Evolutionary conservation across 2,329 filamentous ascomycete species (phyloP).

Genomic region (Elsinoe perseae): DNA sequence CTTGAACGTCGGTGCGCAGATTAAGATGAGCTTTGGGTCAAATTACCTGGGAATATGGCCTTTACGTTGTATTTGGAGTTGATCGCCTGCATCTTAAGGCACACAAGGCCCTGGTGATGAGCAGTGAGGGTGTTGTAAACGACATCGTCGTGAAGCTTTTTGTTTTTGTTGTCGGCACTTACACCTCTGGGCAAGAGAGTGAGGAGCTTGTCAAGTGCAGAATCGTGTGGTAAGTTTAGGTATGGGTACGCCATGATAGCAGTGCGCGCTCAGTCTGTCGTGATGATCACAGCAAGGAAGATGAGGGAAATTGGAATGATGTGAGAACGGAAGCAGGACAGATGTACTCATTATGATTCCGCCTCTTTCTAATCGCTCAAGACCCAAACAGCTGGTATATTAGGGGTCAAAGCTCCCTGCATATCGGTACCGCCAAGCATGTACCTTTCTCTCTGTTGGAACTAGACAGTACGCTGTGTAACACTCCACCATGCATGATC

Average conservation of each 20-base stretch:
- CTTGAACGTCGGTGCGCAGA: no score
- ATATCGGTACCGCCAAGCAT: no score
- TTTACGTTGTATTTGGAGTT: no score
- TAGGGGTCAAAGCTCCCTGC: not conserved
- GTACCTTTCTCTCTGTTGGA: not conserved
- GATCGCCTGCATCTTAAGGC: not conserved
- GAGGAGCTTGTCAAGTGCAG: not conserved
- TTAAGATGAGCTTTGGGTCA: no score
- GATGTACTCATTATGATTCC: not conserved
- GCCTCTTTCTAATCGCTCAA: not conserved
- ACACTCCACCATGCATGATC: not conserved
- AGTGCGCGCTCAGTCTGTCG: no score
- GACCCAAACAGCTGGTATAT: conserved; percentile 2
- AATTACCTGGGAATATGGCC: not conserved
- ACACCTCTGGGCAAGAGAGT: not conserved
- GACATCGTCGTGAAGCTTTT: not conserved
- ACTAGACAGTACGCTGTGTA: not conserved
- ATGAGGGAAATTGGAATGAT: not conserved
- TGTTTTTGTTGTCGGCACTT: not conserved
- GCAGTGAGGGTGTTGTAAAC: not conserved
- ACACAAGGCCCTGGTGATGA: not conserved
- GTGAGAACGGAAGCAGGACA: not conserved
- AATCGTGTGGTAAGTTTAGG: no score
- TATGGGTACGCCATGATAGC: no score
- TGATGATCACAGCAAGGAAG: not conserved